Evolutionary conservation across 192 early-diverging fungal species (phyloP).

Genomic region (Gonapodya sp.): DNA sequence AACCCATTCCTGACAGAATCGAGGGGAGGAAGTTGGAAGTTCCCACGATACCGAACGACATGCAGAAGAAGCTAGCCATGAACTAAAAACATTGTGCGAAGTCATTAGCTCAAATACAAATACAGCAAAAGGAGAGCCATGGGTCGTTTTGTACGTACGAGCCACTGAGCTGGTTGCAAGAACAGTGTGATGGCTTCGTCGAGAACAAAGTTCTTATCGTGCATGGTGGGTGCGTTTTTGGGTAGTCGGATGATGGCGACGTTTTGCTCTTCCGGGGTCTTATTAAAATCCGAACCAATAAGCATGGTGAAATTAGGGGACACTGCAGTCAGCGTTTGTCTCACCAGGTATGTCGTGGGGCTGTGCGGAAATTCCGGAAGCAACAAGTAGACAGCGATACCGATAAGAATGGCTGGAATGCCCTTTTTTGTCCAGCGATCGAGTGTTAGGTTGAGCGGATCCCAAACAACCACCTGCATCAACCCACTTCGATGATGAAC

Average conservation of each 20-base stretch:
- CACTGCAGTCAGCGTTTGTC: neutral
- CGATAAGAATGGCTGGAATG: conserved; percentile 4
- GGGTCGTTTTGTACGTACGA: too few relatives aligned
- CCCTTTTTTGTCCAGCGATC: neutral
- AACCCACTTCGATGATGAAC: neutral
- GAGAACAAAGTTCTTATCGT: neutral
- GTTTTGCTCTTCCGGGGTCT: conserved; percentile 2
- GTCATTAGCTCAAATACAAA: too few relatives aligned
- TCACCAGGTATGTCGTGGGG: neutral
- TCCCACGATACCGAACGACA: neutral
- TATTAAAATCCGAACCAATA: neutral
- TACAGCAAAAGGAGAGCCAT: too few relatives aligned
- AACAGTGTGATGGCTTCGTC: neutral
- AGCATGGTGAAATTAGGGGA: neutral
- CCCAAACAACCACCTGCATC: neutral
- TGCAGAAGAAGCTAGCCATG: neutral
- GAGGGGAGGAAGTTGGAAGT: neutral
- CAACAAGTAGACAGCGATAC: neutral
- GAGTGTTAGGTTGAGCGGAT: neutral
- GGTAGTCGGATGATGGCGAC: conserved; percentile 4
- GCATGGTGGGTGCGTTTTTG: neutral
- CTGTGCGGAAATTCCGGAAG: neutral
- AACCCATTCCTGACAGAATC: neutral
- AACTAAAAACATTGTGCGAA: neutral
- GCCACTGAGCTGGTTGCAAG: neutral